phyloP scores from a whole-genome alignment of 2,329 filamentous ascomycete genomes.

The Trichoderma asperellum region DNA sequence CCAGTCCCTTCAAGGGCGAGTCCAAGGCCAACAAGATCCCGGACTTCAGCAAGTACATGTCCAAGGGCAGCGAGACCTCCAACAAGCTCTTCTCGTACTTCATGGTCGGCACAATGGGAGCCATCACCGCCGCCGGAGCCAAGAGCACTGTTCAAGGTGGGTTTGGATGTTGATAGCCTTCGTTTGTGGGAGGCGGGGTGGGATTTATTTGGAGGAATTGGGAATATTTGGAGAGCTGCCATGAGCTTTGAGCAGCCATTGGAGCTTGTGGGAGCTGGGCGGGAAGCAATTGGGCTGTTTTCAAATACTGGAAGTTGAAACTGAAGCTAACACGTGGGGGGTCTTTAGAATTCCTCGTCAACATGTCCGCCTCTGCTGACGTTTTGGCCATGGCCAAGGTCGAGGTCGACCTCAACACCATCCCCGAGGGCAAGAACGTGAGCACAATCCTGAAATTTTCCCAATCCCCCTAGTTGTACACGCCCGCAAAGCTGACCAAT shows the following conservation, averaged over 20 bases:
- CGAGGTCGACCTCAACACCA: conserved; percentile 88
- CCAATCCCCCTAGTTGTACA: background rate
- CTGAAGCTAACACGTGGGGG: conserved; percentile 36
- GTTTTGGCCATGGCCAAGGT: conserved; percentile 99
- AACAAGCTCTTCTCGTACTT: conserved; percentile 97
- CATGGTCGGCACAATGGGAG: conserved; percentile 95
- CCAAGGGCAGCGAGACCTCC: conserved; percentile 65
- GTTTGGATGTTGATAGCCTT: conserved; percentile 42
- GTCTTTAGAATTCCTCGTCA: conserved; percentile 90
- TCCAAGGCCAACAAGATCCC: conserved; percentile 73
- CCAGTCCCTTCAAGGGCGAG: conserved; percentile 67
- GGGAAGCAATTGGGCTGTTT: conserved; percentile 35
- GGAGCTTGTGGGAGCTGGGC: background rate
- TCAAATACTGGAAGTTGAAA: conserved; percentile 38
- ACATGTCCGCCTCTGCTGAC: conserved; percentile 99
- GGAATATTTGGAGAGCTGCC: background rate
- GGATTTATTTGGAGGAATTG: background rate
- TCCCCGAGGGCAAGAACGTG: conserved; percentile 99
- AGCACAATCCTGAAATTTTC: conserved; percentile 44
- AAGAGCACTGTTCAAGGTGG: conserved; percentile 98
- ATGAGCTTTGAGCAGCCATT: background rate
- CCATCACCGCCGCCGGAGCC: conserved; percentile 87
- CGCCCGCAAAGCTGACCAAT: background rate
- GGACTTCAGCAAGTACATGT: conserved; percentile 86
- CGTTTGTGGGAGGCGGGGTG: background rate